Evolutionary conservation across 106 monocot genomes (phyloP), one percentile per base, ranked within the genome.

Genomic region (Platanthera guangdongensis): DNA sequence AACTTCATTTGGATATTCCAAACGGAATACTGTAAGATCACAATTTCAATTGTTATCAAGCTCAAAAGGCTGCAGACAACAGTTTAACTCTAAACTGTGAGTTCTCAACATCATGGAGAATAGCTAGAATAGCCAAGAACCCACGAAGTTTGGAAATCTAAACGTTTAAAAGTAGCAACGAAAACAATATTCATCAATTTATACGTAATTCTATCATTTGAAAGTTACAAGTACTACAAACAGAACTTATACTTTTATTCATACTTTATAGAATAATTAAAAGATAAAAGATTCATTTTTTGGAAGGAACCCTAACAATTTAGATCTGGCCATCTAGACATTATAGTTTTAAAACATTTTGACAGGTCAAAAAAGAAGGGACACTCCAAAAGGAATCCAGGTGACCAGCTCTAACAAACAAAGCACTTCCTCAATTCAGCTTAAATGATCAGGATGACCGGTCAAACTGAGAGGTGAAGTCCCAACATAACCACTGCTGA

Each of bases 401-500:
- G n/a, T 19, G 21, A 60, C 55, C 55, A 55, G 13, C 55, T 55
- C 55, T 55, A 60, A 60, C 59, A 60, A 60, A 60, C 59, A 60
- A 60, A 60, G 8, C 59, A 60, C 6, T 21, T 21, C n/a, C 21
- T 8, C 21, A 2, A 18, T 9, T 18, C 19, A 18, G 6, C n/a
- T 60, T 60, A 60, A 19, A 39, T 1, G 39, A 39, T 39, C 39
- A 39, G 39, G 39, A 3, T 3, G 39, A 39, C 1, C 39, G 39
- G 39, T 39, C 39, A 39, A 39, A 39, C 39, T 39, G 39, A 39
- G 39, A 39, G 39, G 39, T 39, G 39, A 39, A 39, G 39, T 3
- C 39, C 39, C 39, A 39, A 39, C 39, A 39, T 39, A 39, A 1
- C 39, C 39, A 60, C 59, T 60, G 59, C 59, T 22, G 21, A 59